Percentiles rank a stretch among this genome's conserved stretches.
Evolutionary conservation across 306 rosid genomes (phyloP).

Genomic region (Pyrus bretschneideri): DNA sequence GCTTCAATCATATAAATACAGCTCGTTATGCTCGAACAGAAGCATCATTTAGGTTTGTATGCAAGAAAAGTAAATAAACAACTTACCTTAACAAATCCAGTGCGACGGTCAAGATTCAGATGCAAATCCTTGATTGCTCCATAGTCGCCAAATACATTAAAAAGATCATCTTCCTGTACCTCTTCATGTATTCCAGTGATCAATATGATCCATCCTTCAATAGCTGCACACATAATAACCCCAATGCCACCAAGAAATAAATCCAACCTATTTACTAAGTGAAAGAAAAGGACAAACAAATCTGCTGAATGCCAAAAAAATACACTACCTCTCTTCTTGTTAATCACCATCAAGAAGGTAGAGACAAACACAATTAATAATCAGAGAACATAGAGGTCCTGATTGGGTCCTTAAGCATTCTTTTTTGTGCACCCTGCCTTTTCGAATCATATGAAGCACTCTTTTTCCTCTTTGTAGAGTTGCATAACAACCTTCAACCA

Average conservation of each 20-base stretch:
- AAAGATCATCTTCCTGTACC: constrained; percentile 77
- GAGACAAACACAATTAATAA: not conserved
- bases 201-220: constrained; percentile 83
- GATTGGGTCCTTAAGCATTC: not conserved
- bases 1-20: not conserved
- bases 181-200: constrained; percentile 73
- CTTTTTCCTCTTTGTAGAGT: not conserved
- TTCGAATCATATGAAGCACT: not conserved
- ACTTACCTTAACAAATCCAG: constrained; percentile 68
- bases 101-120: constrained; percentile 70
- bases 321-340: not conserved
- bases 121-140: constrained; percentile 74
- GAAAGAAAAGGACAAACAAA: not conserved
- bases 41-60: not conserved
- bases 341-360: not conserved
- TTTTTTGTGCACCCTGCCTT: not conserved
- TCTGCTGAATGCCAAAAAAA: not conserved
- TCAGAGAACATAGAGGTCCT: not conserved
- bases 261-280: not conserved
- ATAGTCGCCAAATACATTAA: constrained; percentile 63
- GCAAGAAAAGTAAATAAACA: not conserved
- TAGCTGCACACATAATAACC: constrained; percentile 32
- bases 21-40: not conserved
- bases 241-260: not conserved
- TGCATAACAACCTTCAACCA: not conserved